phyloP scores from a whole-genome alignment of 176 grass and related monocot genomes.

The Ensete glaucum region DNA sequence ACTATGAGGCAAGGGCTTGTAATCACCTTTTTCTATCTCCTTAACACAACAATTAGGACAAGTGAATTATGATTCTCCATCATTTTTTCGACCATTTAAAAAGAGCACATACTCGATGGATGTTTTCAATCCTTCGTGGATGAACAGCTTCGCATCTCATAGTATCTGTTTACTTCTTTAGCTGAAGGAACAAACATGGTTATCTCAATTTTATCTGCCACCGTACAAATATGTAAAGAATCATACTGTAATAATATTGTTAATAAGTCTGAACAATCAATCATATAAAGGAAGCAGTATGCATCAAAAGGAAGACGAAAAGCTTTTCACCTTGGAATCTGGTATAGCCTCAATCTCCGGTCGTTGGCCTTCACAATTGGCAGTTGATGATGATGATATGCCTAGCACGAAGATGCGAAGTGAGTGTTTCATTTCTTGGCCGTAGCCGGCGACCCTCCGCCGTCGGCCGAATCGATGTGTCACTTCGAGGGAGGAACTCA shows the following conservation, averaged over 20 bases:
- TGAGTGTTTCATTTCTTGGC: slow-evolving; percentile 20
- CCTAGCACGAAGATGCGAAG: slow-evolving; percentile 27
- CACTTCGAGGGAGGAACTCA: not conserved
- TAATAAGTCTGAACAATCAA: not conserved
- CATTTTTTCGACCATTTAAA: too few relatives aligned
- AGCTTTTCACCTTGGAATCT: slow-evolving; percentile 52
- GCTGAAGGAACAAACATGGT: slow-evolving; percentile 38
- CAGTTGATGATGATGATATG: slow-evolving; percentile 33
- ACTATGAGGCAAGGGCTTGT: too few relatives aligned
- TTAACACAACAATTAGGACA: too few relatives aligned
- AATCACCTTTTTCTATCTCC: too few relatives aligned
- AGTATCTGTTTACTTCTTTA: slow-evolving; percentile 64
- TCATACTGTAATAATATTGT: not conserved
- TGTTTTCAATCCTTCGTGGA: slow-evolving; percentile 44
- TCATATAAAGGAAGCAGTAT: not conserved
- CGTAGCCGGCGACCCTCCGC: not conserved
- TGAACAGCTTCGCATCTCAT: slow-evolving; percentile 39
- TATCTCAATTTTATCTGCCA: too few relatives aligned
- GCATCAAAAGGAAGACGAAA: not conserved
- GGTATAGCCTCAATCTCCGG: slow-evolving; percentile 62
- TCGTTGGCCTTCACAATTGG: slow-evolving; percentile 63
- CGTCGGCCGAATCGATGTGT: slow-evolving; percentile 20
- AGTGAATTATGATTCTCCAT: too few relatives aligned
- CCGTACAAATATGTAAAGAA: not conserved
- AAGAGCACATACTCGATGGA: too few relatives aligned